phyloP scores from a whole-genome alignment of 2,329 filamentous ascomycete genomes.

The Trichoderma citrinoviride region DNA sequence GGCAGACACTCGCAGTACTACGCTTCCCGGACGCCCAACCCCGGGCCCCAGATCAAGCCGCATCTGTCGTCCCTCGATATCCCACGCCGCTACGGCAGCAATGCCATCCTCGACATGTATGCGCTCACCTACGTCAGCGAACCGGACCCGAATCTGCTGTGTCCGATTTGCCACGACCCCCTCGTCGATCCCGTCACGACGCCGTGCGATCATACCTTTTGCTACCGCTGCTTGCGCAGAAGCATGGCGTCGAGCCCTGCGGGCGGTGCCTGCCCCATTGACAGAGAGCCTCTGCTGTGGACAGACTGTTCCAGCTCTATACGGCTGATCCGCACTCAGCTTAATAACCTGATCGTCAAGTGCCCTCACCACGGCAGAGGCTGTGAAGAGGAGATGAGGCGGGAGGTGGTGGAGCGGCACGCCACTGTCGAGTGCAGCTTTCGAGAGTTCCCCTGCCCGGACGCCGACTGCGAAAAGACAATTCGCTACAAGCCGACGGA shows the following conservation, averaged over 20 bases:
- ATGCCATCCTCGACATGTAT: slow-evolving; percentile 45
- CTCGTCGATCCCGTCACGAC: slow-evolving; percentile 61
- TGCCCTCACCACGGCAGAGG: slow-evolving; percentile 55
- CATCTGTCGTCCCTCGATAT: slow-evolving; percentile 42
- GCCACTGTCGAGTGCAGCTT: slow-evolving; percentile 56
- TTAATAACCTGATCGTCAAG: slow-evolving; percentile 57
- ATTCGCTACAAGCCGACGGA: slow-evolving; percentile 50
- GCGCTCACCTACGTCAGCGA: slow-evolving; percentile 44
- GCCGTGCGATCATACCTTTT: slow-evolving; percentile 64
- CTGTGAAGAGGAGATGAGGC: slow-evolving; percentile 50
- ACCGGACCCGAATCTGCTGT: slow-evolving; percentile 49
- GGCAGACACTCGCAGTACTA: slow-evolving; percentile 16
- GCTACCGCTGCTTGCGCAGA: slow-evolving; percentile 53
- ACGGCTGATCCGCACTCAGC: slow-evolving; percentile 56
- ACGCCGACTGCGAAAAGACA: slow-evolving; percentile 49
- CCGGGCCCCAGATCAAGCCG: slow-evolving; percentile 25
- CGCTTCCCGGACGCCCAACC: background rate
- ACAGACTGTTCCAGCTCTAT: slow-evolving; percentile 42
- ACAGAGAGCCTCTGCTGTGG: slow-evolving; percentile 47
- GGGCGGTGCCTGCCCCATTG: slow-evolving; percentile 54
- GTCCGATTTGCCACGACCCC: slow-evolving; percentile 58
- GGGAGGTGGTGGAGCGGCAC: slow-evolving; percentile 56
- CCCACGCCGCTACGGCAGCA: slow-evolving; percentile 39
- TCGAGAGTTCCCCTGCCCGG: slow-evolving; percentile 55
- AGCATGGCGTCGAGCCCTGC: slow-evolving; percentile 42